Evolutionary conservation across 257 asterid genomes (phyloP), one percentile per base, ranked within the genome.

Genomic region (Verbena officinalis): DNA sequence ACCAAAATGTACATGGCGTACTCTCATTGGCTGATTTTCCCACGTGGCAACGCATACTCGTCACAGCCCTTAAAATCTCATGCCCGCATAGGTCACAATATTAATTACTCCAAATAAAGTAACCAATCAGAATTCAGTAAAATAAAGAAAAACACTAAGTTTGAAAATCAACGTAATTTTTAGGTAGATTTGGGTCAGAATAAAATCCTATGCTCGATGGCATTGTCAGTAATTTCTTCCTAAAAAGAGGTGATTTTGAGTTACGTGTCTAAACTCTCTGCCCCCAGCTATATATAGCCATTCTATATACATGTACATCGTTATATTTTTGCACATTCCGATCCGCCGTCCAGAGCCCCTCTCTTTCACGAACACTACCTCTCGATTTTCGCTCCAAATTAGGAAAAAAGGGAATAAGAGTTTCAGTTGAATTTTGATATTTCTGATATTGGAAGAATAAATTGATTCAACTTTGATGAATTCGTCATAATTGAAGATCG

Each of bases 261-360:
- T 56, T 34, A 20, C 4, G n/a, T n/a, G 33, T 45, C 19, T 14
- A 14, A 20, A 4, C 19, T 67, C 38, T 2, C 69, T 39, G n/a
- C 38, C 52, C 31, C 24, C 62, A n/a, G 71, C 73, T 75, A 59
- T 69, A 67, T 43, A 75, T 46, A 55, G 1, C 49, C 58, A 38
- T 24, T 15, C 63, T 46, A 45, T 46, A 45, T 57, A 51, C 48
- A 48, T 20, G 3, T 50, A 36, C 58, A 34, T 57, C 17, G 65
- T 5, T 48, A 31, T 67, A 34, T 45, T 24, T 59, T 24, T 59
- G 55, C 72, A 22, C 45, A 31, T 49, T 51, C 73, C 40, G 78
- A 76, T 78, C 84, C 84, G 84, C 87, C 86, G 89, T 75, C 75
- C 75, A 38, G 57, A 36, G 62, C 59, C 20, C 4, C 53, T 64